Percentiles rank a stretch among this genome's conserved stretches.
phyloP scores from a whole-genome alignment of 345 rosid genomes.

The Ceriops tagal region DNA sequence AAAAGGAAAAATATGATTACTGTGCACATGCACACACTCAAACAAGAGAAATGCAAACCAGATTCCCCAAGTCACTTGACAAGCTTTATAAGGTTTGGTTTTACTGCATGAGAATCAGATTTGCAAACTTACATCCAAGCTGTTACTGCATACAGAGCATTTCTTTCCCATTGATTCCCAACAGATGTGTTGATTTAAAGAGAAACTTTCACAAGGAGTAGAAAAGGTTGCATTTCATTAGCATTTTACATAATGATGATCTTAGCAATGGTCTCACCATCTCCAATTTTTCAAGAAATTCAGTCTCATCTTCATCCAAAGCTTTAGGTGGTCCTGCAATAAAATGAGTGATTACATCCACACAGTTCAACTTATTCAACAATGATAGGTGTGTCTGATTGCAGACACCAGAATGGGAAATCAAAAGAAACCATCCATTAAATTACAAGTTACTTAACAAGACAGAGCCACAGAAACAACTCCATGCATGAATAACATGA shows the following conservation, averaged over 20 bases:
- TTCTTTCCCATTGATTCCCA: neutral
- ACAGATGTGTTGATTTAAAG: neutral
- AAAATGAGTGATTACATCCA: neutral
- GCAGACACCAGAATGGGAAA: neutral
- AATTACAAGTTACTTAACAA: neutral
- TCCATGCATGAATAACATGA: neutral
- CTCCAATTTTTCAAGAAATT: constrained; percentile 81
- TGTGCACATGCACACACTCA: too few relatives aligned
- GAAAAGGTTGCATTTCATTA: neutral
- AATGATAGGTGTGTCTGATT: neutral
- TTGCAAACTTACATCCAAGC: neutral
- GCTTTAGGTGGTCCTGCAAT: constrained; percentile 93
- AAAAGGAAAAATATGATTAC: too few relatives aligned
- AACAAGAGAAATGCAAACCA: too few relatives aligned
- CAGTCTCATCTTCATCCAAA: constrained; percentile 93
- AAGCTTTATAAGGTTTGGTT: too few relatives aligned
- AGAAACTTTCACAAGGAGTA: neutral
- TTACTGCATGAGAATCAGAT: too few relatives aligned
- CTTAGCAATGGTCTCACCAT: constrained; percentile 45
- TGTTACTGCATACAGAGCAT: neutral
- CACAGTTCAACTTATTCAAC: neutral
- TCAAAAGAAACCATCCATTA: neutral
- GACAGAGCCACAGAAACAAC: neutral
- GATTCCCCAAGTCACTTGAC: too few relatives aligned
- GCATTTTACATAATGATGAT: constrained; percentile 6